These are phyloP conservation scores for Bidens hawaiensis DNA, from an alignment of 140 eudicot species.

Conservation along the genomic window DNA sequence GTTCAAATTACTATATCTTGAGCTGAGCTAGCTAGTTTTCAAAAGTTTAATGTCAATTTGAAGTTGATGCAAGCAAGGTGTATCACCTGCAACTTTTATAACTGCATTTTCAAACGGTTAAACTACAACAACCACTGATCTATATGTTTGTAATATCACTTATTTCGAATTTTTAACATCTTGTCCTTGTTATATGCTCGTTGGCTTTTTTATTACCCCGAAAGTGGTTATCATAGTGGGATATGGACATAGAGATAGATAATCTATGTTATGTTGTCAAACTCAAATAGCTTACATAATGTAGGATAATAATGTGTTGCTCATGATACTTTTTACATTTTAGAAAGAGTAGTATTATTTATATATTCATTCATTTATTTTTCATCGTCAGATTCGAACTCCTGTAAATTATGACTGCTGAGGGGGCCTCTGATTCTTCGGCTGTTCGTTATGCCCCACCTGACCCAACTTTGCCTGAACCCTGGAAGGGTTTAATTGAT, in stretches of 20 bases:
- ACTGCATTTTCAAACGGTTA: background rate
- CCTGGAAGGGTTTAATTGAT: constrained; percentile 95
- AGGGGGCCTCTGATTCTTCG: constrained; percentile 53
- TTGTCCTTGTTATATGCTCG: background rate
- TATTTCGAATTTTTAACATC: background rate
- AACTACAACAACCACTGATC: background rate
- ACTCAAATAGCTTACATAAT: background rate
- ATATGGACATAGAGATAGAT: too few species aligned
- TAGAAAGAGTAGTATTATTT: background rate
- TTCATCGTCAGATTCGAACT: constrained; percentile 17
- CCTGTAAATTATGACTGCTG: constrained; percentile 57
- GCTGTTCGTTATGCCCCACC: constrained; percentile 97
- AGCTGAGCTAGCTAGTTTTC: too few species aligned
- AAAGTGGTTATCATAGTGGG: too few species aligned
- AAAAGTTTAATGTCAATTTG: background rate
- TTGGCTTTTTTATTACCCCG: too few species aligned
- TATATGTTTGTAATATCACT: background rate
- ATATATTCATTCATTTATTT: background rate
- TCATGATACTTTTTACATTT: background rate
- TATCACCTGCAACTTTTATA: background rate
- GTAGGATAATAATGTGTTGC: background rate
- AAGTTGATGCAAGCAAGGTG: background rate
- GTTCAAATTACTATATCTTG: too few species aligned
- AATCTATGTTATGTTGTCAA: too few species aligned
- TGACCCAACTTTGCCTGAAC: constrained; percentile 88